Evolutionary conservation across 257 asterid species (phyloP).

Genomic region (Primulina eburnea): DNA sequence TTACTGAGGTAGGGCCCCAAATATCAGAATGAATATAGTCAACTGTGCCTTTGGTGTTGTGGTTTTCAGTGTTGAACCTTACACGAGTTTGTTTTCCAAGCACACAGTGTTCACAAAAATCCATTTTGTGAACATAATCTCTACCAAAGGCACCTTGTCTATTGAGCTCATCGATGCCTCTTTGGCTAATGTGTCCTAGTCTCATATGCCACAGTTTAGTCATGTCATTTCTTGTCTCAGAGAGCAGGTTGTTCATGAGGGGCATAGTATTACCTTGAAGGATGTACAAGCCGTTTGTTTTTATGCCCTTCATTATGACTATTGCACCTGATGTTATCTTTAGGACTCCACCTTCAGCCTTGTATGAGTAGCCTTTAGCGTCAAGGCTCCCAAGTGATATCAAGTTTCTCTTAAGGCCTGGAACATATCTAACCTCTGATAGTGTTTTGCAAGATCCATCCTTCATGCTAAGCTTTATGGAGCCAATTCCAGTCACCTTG

Average conservation of each 20-base stretch:
- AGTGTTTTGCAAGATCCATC: background rate
- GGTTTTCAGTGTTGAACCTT: too few relatives aligned
- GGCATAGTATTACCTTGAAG: background rate
- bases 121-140: background rate
- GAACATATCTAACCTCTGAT: background rate
- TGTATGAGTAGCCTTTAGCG: background rate
- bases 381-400: background rate
- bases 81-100: too few relatives aligned
- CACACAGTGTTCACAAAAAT: too few relatives aligned
- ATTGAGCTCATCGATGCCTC: background rate
- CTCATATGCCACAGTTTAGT: background rate
- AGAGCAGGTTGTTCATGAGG: background rate
- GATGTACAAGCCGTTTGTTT: background rate
- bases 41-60: too few relatives aligned
- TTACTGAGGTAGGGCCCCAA: too few relatives aligned
- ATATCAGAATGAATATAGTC: too few relatives aligned
- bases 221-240: accelerated
- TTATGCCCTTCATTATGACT: background rate
- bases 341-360: background rate
- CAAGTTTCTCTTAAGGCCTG: too few relatives aligned
- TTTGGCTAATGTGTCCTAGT: background rate
- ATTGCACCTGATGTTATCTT: background rate
- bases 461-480: too few relatives aligned
- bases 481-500: too few relatives aligned
- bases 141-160: background rate